Percentiles rank a stretch among this genome's conserved stretches.
Conservation (phyloP, 2,329 filamentous ascomycete species). For the Torrubiella hemipterigena region DNA sequence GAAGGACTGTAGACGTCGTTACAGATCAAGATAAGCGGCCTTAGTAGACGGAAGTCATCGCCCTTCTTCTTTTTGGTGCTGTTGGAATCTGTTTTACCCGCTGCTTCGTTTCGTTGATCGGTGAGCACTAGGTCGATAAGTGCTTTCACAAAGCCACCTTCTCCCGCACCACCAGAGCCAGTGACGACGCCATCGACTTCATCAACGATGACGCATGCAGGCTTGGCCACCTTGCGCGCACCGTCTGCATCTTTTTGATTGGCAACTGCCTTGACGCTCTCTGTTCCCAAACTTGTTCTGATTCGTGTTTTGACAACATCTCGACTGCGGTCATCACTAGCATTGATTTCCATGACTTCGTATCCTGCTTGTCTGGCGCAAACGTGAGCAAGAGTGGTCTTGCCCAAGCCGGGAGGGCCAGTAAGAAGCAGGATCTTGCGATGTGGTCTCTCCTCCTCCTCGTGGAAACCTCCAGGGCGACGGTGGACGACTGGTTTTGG, state of each 20-base stretch:
- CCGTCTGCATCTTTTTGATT: slow-evolving; percentile 43
- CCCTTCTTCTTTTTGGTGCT: slow-evolving; percentile 54
- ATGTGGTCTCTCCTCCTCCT: slow-evolving; percentile 63
- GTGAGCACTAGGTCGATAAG: slow-evolving; percentile 79
- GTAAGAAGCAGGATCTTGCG: slow-evolving; percentile 83
- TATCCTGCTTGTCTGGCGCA: slow-evolving; percentile 93
- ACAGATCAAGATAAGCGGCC: slow-evolving; percentile 87
- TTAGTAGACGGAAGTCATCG: slow-evolving; percentile 76
- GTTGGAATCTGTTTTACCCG: slow-evolving; percentile 12
- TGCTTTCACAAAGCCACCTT: slow-evolving; percentile 92
- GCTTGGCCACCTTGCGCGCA: slow-evolving; percentile 61
- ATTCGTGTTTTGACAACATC: slow-evolving; percentile 88
- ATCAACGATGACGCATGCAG: slow-evolving; percentile 88
- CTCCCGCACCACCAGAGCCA: slow-evolving; percentile 63
- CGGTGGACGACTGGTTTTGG: slow-evolving; percentile 34
- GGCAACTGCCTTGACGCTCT: slow-evolving; percentile 73
- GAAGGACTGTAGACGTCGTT: slow-evolving; percentile 95
- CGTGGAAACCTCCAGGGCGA: slow-evolving; percentile 27
- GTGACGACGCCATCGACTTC: slow-evolving; percentile 92
- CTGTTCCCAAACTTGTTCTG: slow-evolving; percentile 81
- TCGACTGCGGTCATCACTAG: slow-evolving; percentile 84
- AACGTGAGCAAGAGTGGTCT: slow-evolving; percentile 92
- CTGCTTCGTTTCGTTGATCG: slow-evolving; percentile 64
- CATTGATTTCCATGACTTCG: slow-evolving; percentile 94
- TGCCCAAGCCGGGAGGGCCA: slow-evolving; percentile 85